Base-by-base conservation (phyloP, 345 rosid genomes). In the Salix caprea region DNA sequence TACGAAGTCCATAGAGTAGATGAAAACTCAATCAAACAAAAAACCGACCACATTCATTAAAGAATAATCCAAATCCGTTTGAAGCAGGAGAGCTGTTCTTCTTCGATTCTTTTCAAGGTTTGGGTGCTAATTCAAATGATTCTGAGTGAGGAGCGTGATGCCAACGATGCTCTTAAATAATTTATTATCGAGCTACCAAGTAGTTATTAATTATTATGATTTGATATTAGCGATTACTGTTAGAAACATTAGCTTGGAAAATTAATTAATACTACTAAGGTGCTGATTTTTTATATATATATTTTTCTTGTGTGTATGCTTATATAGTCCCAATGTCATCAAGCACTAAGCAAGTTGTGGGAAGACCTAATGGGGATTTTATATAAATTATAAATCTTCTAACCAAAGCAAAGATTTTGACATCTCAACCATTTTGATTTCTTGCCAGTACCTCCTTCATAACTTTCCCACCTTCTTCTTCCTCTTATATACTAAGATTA, bases 381-480 rank as follows among this genome's bases (percentile, higher is more conserved):
- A 67, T 73, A 79, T 65, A 58, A 52, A 60, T 23, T 42, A 64
- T 65, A 24, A 16, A 24, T 74, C 78, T 66, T 76, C 69, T 73
- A 64, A 74, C 78, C 48, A 56, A 70, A 81, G 82, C 82, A 69
- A 80, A 74, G 92, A 89, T 74, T 78, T 83, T 74, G 92, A 84
- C 92, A 72, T 85, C 87, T 81, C 89, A 88, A 84, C 91, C 84
- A 84, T 81, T 81, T 78, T 50, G 67, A 67, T 82, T 77, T 76
- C 78, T 80, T 76, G 54, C 61, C 70, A 2, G 6, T 48, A 21
- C 69, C 74, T 74, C 52, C 37, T 73, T 48, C 54, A 18, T 19
- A 8, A 32, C 34, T 67, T 67, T 69, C 11, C 61, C 24, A n/a
- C 72, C 7, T 21, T 69, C 74, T 80, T 74, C 71, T 30, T 56